Evolutionary conservation across 1,139 yeast species (phyloP).

Genomic region (Pichiaceae sp.): DNA sequence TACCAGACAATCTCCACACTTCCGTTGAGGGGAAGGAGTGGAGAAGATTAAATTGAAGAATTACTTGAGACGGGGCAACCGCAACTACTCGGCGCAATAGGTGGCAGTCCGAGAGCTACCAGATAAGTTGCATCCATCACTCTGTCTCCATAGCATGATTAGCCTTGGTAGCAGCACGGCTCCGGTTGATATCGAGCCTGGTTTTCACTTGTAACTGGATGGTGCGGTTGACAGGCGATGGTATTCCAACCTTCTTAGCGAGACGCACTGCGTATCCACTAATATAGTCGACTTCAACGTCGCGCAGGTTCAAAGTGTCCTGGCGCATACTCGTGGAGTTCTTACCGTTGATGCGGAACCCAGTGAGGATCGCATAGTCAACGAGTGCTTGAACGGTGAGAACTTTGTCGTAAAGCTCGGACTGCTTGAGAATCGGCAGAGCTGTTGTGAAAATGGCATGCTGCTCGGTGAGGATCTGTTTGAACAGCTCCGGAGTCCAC

Average conservation of each 20-base stretch:
- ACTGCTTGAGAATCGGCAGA: slow-evolving; percentile 21
- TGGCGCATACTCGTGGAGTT: slow-evolving; percentile 88
- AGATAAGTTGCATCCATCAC: too few relatives aligned
- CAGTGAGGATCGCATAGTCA: slow-evolving; percentile 17
- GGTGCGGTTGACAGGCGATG: slow-evolving; percentile 41
- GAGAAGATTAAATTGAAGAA: too few relatives aligned
- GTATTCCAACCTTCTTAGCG: slow-evolving; percentile 36
- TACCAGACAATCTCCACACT: too few relatives aligned
- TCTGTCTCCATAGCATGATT: neutral
- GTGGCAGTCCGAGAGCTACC: too few relatives aligned
- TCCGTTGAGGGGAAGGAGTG: too few relatives aligned
- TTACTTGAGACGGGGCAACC: too few relatives aligned
- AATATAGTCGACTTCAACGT: slow-evolving; percentile 71
- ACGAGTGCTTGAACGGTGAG: slow-evolving; percentile 24
- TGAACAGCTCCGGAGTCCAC: slow-evolving; percentile 27
- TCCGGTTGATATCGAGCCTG: slow-evolving; percentile 24
- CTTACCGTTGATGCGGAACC: slow-evolving; percentile 25
- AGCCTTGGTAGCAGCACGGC: too few relatives aligned
- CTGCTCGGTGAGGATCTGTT: slow-evolving; percentile 39
- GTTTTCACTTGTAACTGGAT: slow-evolving; percentile 40
- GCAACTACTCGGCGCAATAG: too few relatives aligned
- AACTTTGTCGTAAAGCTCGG: slow-evolving; percentile 9
- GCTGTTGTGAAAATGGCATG: slow-evolving; percentile 31
- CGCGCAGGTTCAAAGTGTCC: slow-evolving; percentile 52
- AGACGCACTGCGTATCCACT: slow-evolving; percentile 64